Evolutionary conservation across 139 green algal species (phyloP).

Genomic region (Eudorina sp.): DNA sequence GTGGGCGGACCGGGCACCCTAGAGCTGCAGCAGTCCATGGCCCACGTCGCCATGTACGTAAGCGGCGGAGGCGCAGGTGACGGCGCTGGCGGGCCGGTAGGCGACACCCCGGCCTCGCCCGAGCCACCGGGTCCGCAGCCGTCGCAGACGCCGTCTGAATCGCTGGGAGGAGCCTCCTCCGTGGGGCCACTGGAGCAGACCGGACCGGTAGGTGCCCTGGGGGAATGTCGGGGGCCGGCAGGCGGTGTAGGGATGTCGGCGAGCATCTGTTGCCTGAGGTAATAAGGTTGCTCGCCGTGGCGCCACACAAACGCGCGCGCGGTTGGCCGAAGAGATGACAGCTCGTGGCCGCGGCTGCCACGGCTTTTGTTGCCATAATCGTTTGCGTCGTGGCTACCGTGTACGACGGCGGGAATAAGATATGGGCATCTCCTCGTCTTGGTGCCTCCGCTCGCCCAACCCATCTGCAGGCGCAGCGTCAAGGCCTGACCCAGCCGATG

Average conservation of each 20-base stretch:
- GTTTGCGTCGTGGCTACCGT: too few species aligned
- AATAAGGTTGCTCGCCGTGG: too few species aligned
- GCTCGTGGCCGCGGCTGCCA: too few species aligned
- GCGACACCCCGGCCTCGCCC: not conserved
- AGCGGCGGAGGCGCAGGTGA: not conserved
- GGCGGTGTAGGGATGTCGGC: too few species aligned
- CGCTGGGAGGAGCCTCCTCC: not conserved
- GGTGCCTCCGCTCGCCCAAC: too few species aligned
- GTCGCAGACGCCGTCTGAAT: not conserved
- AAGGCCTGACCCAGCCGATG: not conserved
- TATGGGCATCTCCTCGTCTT: too few species aligned
- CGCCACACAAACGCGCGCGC: too few species aligned
- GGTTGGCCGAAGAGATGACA: too few species aligned
- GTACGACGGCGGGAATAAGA: too few species aligned
- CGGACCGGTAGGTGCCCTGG: not conserved
- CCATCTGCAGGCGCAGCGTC: not conserved
- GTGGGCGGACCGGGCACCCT: not conserved
- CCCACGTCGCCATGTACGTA: constrained; percentile 38
- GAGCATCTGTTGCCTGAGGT: too few species aligned
- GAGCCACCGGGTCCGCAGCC: not conserved
- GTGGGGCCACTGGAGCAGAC: not conserved
- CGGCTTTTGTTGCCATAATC: too few species aligned
- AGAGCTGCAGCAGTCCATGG: not conserved
- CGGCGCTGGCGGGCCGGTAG: not conserved
- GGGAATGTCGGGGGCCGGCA: not conserved